Conservation (phyloP, 78 protist species). For the Isochrysis galbana region DNA sequence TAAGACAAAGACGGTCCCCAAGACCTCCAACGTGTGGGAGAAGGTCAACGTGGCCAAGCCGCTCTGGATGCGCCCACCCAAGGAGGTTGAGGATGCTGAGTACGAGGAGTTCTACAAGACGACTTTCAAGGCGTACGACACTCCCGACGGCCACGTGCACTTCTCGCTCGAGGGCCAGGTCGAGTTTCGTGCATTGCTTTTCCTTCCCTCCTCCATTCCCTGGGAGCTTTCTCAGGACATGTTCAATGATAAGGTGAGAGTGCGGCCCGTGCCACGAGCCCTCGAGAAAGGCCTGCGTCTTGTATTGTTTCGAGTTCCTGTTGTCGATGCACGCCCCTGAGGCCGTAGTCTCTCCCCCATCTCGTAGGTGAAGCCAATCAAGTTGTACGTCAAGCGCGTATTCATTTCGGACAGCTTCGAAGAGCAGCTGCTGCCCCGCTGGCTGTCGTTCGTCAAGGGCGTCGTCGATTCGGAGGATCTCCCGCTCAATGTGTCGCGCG, state of each 20-base stretch:
- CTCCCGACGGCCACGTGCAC: slow-evolving; percentile 77
- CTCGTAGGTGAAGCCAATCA: neutral
- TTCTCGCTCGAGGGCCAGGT: slow-evolving; percentile 81
- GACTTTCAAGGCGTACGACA: slow-evolving; percentile 62
- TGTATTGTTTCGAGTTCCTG: too few relatives aligned
- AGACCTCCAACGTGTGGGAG: slow-evolving; percentile 10
- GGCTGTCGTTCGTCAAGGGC: slow-evolving; percentile 93
- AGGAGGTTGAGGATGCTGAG: slow-evolving; percentile 38
- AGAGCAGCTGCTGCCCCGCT: slow-evolving; percentile 91
- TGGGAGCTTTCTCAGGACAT: slow-evolving; percentile 46
- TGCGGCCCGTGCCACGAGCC: too few relatives aligned
- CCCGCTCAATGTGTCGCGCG: slow-evolving; percentile 98
- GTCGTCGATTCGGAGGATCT: slow-evolving; percentile 97
- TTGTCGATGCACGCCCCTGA: too few relatives aligned
- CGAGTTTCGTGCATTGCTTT: slow-evolving; percentile 88
- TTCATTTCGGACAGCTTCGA: slow-evolving; percentile 81
- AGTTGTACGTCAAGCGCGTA: slow-evolving; percentile 88
- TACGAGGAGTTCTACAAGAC: slow-evolving; percentile 84
- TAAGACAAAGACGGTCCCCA: slow-evolving; percentile 49
- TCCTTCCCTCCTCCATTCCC: slow-evolving; percentile 84
- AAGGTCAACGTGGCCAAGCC: slow-evolving; percentile 62
- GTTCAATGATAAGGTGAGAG: slow-evolving; percentile 40
- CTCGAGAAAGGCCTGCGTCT: too few relatives aligned
- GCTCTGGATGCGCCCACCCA: slow-evolving; percentile 87
- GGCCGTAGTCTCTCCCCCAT: too few relatives aligned